Evolutionary conservation across 176 grass and related monocot genomes (phyloP), one percentile per base, ranked within the genome.

Genomic region (Oryza punctata): DNA sequence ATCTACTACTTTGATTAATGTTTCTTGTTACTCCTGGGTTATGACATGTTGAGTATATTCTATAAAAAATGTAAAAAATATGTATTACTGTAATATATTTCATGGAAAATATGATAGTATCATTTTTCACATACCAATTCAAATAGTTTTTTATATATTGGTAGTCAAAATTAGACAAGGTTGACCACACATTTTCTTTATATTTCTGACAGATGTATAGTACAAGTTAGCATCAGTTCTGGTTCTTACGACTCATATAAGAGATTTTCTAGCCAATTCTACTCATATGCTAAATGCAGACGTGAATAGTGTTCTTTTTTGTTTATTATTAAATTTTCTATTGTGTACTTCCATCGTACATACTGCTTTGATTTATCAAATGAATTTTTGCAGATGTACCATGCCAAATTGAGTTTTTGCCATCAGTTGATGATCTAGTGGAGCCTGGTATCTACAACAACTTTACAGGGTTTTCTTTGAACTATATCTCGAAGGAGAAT

Each of bases 371-470:
- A 84, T 69, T 73, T 78, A 69, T 21, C 73, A 10, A 77, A 85
- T 76, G 10, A 75, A 86, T 83, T 25, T 72, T 91, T 91, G 84
- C 87, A 98, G 92, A 98, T 88, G 72, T 77, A 69, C 85, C 82
- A 10, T 95, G 92, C 85, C 78, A 93, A 83, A 94, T 95, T 75
- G 87, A 89, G 13, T 91, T 98, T 83, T 49, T 79, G 24, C 73
- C 86, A 24, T 88, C 82, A 23, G 72, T 93, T 89, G 91, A 93
- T 72, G 68, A 83, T 77, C 78, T 93, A 43, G 63, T 95, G 35
- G 82, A 98, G 71, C 91, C 89, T 69, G 57, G 35, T 65, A 50
- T 46, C 41, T 91, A 85, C 82, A 78, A 81, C 47, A 98, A 95
- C 54, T 98, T 91, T 85, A 93, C 87, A 68, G 61, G 23, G 66